Percentiles rank a stretch among this genome's conserved stretches.
Conservation (phyloP, 768 basidiomycete species). For the Polyporus arcularius region DNA sequence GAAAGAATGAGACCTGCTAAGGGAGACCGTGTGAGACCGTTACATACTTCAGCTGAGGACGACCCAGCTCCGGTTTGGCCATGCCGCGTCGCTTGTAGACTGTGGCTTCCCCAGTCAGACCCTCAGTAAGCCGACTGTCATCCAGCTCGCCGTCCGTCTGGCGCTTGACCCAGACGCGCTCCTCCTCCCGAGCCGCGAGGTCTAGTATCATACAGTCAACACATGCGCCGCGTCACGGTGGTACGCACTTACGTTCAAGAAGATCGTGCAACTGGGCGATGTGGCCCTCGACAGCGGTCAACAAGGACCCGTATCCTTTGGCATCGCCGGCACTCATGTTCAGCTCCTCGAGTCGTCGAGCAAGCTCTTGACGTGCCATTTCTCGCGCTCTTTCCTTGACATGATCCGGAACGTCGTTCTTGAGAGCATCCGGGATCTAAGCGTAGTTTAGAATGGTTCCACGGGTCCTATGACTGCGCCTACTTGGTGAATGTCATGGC, state of each 20-base stretch:
- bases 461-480: not conserved
- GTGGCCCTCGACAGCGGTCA: constrained; percentile 58
- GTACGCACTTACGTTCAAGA: constrained; percentile 52
- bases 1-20: not conserved
- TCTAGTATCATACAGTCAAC: constrained; percentile 37
- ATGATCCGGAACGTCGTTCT: constrained; percentile 59
- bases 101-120: constrained; percentile 65
- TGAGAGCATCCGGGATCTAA: constrained; percentile 54
- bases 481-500: constrained; percentile 65
- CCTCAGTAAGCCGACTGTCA: constrained; percentile 65
- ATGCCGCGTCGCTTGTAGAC: constrained; percentile 72
- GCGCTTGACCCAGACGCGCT: constrained; percentile 70
- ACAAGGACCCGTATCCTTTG: constrained; percentile 51
- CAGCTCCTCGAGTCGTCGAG: constrained; percentile 61
- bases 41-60: constrained; percentile 65
- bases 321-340: constrained; percentile 61
- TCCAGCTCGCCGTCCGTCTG: constrained; percentile 74
- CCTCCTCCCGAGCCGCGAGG: constrained; percentile 67
- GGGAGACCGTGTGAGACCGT: not conserved
- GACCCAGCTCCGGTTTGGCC: constrained; percentile 68
- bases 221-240: not conserved
- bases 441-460: not conserved
- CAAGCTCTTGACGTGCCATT: constrained; percentile 66
- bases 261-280: constrained; percentile 60
- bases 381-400: constrained; percentile 63